These are phyloP conservation scores for Rhododendron simsii DNA, from an alignment of 148 eudicot species.

Conservation along the genomic window DNA sequence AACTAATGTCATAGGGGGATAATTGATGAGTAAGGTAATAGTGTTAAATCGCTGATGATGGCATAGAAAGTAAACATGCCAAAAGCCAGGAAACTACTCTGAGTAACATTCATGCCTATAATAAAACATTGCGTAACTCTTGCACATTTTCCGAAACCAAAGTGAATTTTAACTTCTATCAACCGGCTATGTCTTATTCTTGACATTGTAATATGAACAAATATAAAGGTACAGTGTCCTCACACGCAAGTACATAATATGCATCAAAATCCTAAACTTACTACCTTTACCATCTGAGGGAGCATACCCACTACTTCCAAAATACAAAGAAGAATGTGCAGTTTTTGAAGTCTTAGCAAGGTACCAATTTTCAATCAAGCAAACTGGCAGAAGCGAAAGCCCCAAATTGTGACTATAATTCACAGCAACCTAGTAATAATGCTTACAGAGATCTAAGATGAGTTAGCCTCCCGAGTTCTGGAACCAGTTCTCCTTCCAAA, in stretches of 20 bases:
- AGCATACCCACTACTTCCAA: background rate
- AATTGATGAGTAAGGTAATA: background rate
- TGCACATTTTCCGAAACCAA: background rate
- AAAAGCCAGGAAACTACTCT: background rate
- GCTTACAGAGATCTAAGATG: slow-evolving; percentile 70
- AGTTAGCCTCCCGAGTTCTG: slow-evolving; percentile 62
- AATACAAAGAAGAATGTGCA: background rate
- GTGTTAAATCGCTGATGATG: background rate
- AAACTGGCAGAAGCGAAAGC: background rate
- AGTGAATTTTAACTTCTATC: background rate
- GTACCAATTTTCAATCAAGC: background rate
- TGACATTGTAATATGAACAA: background rate
- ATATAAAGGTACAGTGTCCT: background rate
- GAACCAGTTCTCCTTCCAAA: slow-evolving; percentile 56
- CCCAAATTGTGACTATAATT: background rate
- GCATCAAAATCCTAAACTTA: background rate
- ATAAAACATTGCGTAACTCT: background rate
- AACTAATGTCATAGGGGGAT: background rate
- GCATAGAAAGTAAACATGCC: background rate
- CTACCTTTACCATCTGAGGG: background rate
- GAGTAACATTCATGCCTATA: background rate
- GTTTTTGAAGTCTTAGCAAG: background rate
- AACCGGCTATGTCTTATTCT: background rate
- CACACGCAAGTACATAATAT: background rate
- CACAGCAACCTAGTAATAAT: background rate